A percentile compares a stretch with the other conserved stretches of the same genome.
These are phyloP conservation scores for Pythium dissotocum DNA, from an alignment of 352 stramenopile genomes.

Conservation along the genomic window DNA sequence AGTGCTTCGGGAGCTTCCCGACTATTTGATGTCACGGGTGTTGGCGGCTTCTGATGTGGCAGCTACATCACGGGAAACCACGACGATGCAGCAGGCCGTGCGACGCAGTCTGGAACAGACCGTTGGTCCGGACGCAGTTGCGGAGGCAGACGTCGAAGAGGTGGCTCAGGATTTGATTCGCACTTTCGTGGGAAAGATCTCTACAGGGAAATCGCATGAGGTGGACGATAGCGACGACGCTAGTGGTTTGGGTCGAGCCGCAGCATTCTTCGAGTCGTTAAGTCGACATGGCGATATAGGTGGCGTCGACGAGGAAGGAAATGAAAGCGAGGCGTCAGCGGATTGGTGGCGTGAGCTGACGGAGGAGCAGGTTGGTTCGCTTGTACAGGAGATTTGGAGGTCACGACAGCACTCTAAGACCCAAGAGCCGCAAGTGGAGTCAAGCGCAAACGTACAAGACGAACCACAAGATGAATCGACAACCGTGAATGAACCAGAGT, in stretches of 20 bases:
- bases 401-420: neutral
- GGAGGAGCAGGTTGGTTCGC: constrained; percentile 24
- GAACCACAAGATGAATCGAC: neutral
- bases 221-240: neutral
- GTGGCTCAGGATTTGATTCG: constrained; percentile 4
- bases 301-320: too few relatives aligned
- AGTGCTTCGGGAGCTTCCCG: constrained; percentile 23
- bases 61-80: neutral
- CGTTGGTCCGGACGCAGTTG: neutral
- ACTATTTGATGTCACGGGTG: constrained; percentile 16
- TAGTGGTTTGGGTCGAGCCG: constrained; percentile 23
- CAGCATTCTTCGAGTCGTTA: constrained; percentile 20
- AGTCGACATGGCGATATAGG: neutral
- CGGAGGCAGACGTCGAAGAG: constrained; percentile 13
- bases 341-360: constrained; percentile 31
- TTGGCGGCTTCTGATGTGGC: constrained; percentile 1
- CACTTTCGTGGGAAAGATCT: neutral
- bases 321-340: neutral
- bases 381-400: constrained; percentile 27
- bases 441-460: neutral
- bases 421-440: neutral
- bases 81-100: constrained; percentile 15
- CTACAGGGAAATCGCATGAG: neutral
- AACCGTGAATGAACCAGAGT: neutral
- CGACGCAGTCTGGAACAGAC: constrained; percentile 24